Evolutionary conservation across 1,139 yeast species (phyloP), one percentile per base, ranked within the genome.

Genomic region (Saccharomyces uvarum): DNA sequence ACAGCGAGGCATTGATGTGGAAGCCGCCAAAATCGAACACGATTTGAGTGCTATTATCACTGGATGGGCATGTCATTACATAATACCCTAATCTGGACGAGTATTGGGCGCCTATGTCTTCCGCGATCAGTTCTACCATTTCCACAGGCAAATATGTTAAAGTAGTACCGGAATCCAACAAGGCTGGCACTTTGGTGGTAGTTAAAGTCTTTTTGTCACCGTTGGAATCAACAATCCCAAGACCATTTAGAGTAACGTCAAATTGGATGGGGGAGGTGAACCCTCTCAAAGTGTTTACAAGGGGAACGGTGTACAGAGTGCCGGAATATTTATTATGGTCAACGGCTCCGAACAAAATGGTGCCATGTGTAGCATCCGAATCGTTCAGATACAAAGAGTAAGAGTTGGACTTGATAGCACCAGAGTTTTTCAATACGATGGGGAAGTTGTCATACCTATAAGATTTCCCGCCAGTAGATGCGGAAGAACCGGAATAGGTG

Each of bases 111-210:
- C 75, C 73, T 3, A 78, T 53, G 0, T 62, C 53, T 1, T 55
- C 52, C 0, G 77, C 79, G 48, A 82, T 66, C 2, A 65, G 53
- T 2, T 63, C 60, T n/a, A 80, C 64, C 38, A 77, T 61, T 14
- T 60, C 64, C 2, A 63, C 51, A 31, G 87, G 84, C 7, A 83
- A 63, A 61, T 77, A 78, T 2, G 84, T 75, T 54, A 81, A 68
- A 4, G 90, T 80, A 9, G 88, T 79, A 52, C 90, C 90, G 2
- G 88, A 79, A 68, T 85, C 91, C 48, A 86, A 69, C 50, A 82
- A 67, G 2, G 83, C 86, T 1, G 80, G 71, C 44, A 59, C 56
- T 11, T 62, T 53, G 2, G 61, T 56, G 13, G 62, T 53, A 1
- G 67, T 57, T 51, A 59, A 69, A 62, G 64, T 56, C 14, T 50